phyloP scores from a whole-genome alignment of 306 rosid species.

The Quercus engelmannii region DNA sequence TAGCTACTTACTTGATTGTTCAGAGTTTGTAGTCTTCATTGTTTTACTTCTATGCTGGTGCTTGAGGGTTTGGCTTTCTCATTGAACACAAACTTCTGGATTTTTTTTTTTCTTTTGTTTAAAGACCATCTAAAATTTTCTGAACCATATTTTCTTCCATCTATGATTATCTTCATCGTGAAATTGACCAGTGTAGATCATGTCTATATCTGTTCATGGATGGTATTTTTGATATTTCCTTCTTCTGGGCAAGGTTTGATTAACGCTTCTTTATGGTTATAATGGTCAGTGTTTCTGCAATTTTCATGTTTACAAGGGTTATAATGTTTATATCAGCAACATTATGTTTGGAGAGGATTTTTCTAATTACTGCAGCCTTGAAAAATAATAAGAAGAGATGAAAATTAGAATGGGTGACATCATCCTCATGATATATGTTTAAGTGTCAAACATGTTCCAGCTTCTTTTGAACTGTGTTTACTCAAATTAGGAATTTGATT shows the following conservation, averaged over 20 bases:
- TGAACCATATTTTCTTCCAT: neutral
- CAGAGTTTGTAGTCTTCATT: neutral
- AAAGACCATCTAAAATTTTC: neutral
- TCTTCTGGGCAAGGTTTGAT: no score
- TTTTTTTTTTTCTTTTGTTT: neutral
- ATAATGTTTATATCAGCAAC: neutral
- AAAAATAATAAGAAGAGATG: neutral
- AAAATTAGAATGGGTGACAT: neutral
- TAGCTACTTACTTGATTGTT: neutral
- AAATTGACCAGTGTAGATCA: neutral
- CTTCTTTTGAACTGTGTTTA: conserved; percentile 13
- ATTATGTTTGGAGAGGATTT: neutral
- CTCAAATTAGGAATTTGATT: neutral
- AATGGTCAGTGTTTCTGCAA: neutral
- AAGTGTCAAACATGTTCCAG: neutral
- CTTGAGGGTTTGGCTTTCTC: neutral
- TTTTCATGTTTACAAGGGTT: neutral
- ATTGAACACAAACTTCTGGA: neutral
- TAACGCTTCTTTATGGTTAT: neutral
- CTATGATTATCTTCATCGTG: neutral
- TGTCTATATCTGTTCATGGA: neutral
- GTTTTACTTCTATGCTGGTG: neutral
- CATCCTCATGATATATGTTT: neutral
- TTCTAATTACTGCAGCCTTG: neutral
- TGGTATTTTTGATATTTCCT: no score